phyloP scores from a whole-genome alignment of 2,329 filamentous ascomycete species.

The Plenodomus biglobosus region DNA sequence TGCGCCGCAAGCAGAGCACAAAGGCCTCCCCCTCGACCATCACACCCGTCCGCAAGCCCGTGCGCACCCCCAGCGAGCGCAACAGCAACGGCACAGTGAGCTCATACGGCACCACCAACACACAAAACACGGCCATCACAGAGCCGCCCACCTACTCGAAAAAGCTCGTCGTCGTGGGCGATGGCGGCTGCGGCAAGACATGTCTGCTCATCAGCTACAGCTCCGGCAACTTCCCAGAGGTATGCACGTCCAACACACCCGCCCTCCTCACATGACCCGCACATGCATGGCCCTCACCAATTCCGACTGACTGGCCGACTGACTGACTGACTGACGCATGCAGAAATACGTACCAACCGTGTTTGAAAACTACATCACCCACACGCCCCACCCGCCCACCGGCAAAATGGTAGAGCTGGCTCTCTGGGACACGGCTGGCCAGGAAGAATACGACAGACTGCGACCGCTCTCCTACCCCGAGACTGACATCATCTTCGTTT shows the following conservation, averaged over 20 bases:
- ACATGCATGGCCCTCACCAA: no score
- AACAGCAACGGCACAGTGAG: slow-evolving; percentile 89
- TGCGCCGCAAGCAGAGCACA: slow-evolving; percentile 59
- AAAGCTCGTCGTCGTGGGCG: slow-evolving; percentile 98
- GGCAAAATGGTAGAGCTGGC: slow-evolving; percentile 96
- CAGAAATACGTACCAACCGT: slow-evolving; percentile 99
- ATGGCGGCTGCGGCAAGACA: slow-evolving; percentile 97
- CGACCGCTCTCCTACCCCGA: slow-evolving; percentile 96
- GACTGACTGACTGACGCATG: slow-evolving; percentile 7
- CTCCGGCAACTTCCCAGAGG: slow-evolving; percentile 98
- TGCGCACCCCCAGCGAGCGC: slow-evolving; percentile 60
- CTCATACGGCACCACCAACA: slow-evolving; percentile 76
- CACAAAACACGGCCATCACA: slow-evolving; percentile 81
- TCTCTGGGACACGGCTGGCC: slow-evolving; percentile 96
- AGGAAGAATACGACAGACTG: slow-evolving; percentile 97
- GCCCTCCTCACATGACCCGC: no score
- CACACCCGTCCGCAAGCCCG: slow-evolving; percentile 45
- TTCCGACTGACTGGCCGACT: no score
- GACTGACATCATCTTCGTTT: slow-evolving; percentile 96
- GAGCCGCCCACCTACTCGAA: slow-evolving; percentile 94
- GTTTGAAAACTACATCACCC: slow-evolving; percentile 99
- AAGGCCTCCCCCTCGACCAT: slow-evolving; percentile 41
- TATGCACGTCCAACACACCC: slow-evolving; percentile 48
- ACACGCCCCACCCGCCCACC: slow-evolving; percentile 81
- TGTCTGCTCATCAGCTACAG: slow-evolving; percentile 98